phyloP scores from a whole-genome alignment of 2,329 filamentous ascomycete genomes.

The Colletotrichum lindemuthianum region DNA sequence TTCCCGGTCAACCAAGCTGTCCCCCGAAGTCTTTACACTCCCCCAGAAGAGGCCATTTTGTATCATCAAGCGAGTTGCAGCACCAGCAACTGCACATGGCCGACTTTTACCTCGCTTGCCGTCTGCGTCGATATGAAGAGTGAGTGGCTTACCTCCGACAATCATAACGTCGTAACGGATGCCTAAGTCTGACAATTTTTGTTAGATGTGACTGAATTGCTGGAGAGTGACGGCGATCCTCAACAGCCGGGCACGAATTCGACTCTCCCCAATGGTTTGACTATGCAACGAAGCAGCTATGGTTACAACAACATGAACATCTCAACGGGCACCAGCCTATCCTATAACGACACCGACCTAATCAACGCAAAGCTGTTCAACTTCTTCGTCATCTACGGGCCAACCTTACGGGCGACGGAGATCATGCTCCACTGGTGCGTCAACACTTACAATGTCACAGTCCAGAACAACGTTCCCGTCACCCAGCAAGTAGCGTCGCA shows the following conservation, averaged over 20 bases:
- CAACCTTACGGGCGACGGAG: background rate
- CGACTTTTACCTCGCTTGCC: slow-evolving; percentile 11
- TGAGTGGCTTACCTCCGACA: background rate
- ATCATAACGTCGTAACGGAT: too few relatives aligned
- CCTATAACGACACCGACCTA: background rate
- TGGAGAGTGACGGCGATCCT: background rate
- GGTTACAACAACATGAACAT: background rate
- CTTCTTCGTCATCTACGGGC: slow-evolving; percentile 10
- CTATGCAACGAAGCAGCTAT: background rate
- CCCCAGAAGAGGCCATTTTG: background rate
- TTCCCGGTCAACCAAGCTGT: slow-evolving; percentile 6
- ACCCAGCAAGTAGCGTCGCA: slow-evolving; percentile 13
- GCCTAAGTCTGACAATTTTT: background rate
- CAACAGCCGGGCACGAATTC: background rate
- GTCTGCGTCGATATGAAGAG: slow-evolving; percentile 14
- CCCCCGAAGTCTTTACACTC: slow-evolving; percentile 1
- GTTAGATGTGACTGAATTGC: background rate
- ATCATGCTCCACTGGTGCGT: slow-evolving; percentile 19
- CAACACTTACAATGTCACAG: slow-evolving; percentile 4
- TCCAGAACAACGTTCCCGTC: slow-evolving; percentile 8
- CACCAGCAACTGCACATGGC: slow-evolving; percentile 16
- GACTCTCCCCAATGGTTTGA: slow-evolving; percentile 4
- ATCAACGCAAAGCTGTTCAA: background rate
- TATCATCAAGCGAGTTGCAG: slow-evolving; percentile 15
- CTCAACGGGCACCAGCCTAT: background rate